Evolutionary conservation across 2,329 filamentous ascomycete genomes (phyloP), one percentile per base, ranked within the genome.

Genomic region (Aspergillus sojae): DNA sequence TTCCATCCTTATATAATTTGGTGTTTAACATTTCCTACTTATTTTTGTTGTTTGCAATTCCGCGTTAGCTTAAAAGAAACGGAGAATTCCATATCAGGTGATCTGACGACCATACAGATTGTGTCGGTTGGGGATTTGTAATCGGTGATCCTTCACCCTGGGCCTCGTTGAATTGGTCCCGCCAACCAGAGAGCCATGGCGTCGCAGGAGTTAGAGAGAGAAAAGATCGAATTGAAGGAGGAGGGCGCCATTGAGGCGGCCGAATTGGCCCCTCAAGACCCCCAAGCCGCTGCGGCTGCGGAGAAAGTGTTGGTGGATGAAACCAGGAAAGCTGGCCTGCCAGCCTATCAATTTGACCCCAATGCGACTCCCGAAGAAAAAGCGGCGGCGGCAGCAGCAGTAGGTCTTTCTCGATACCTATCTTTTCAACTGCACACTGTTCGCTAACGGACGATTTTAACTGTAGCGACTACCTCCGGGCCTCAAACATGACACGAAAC

Each of bases 331-430:
- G 92, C 90, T 14, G 95, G 95, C 48, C 87, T 91, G 28, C 82
- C 89, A 34, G 94, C 93, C 67, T 95, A 91, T 76, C 87, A 89
- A 66, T 99, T 98, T 80, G 86, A 99, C 75, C 93, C 95, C 0
- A 81, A 97, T 82, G 94, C 93, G 48, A 89, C 85, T 50, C 85
- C 90, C 0, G 92, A 93, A 76, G 85, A 96, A 78, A 99, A 99
- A 83, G 89, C 86, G 65, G 90, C 90, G 36, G 91, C 94, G 75
- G 89, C 91, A 26, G 84, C 86, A 84, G 86, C 89, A 74, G 93
- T 96, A 84, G 72, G 90, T 84, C 14, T 45, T 6, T 23, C 26
- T 14, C 48, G n/a, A 26, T 34, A 12, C 23, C 21, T 43, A 6
- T 53, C 16, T 23, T 19, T 41, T n/a, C 12, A 10, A 23, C 11